phyloP scores from a whole-genome alignment of 139 green algal species.

The Closterium sp. region DNA sequence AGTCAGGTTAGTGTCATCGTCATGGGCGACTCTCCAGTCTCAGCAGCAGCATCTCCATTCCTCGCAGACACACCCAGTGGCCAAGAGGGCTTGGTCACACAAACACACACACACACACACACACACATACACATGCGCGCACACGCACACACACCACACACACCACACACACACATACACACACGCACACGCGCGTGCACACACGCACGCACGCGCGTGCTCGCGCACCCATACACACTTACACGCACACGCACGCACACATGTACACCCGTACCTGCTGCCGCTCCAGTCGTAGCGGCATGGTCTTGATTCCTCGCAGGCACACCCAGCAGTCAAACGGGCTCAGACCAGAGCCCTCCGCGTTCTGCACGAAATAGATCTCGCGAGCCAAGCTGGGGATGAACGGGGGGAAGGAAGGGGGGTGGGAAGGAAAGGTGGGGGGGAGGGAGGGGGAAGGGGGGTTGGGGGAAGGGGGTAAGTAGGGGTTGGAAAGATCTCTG shows the following conservation, averaged over 20 bases:
- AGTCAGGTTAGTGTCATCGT: conserved; percentile 59
- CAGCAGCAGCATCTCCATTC: conserved; percentile 96
- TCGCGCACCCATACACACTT: no score
- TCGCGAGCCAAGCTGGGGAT: conserved; percentile 43
- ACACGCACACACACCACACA: no score
- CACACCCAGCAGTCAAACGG: conserved; percentile 97
- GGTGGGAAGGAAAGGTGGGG: not conserved
- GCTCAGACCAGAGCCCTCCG: conserved; percentile 78
- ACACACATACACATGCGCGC: no score
- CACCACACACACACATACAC: not conserved
- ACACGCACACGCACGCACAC: no score
- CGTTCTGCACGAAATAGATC: conserved; percentile 89
- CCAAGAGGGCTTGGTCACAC: conserved; percentile 78
- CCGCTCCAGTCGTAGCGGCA: conserved; percentile 91
- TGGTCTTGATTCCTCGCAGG: conserved; percentile 93
- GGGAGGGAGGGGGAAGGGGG: not conserved
- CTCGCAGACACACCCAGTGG: conserved; percentile 91
- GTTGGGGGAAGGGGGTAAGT: no score
- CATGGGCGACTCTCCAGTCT: no score
- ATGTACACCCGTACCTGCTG: conserved; percentile 49
- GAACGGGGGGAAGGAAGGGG: not conserved
- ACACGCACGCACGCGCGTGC: no score
- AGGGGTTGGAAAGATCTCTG: conserved; percentile 30
- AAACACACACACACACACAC: no score
- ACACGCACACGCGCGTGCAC: no score